phyloP scores from a whole-genome alignment of 768 basidiomycete genomes.

The Trametes maxima region DNA sequence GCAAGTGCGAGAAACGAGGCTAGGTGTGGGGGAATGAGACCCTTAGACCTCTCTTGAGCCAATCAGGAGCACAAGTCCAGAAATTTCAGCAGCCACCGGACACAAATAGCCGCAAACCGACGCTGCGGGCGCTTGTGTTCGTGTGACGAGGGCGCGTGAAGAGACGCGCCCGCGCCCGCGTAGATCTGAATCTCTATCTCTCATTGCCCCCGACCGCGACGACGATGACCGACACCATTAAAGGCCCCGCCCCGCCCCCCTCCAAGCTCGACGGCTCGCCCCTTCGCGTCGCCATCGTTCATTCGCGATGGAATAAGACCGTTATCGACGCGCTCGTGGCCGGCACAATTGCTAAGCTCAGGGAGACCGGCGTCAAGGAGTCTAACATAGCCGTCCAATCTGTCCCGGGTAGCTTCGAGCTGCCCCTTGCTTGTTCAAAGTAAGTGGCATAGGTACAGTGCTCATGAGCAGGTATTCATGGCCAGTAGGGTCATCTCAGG shows the following conservation, averaged over 20 bases:
- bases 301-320: slow-evolving; percentile 92
- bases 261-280: slow-evolving; percentile 74
- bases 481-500: slow-evolving; percentile 79
- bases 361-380: slow-evolving; percentile 83
- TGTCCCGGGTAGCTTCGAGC: slow-evolving; percentile 94
- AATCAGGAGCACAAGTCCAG: slow-evolving; percentile 12
- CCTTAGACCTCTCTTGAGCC: not conserved
- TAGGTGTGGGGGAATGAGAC: slow-evolving; percentile 1
- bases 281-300: slow-evolving; percentile 89
- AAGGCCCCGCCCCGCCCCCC: slow-evolving; percentile 68
- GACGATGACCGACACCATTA: slow-evolving; percentile 54
- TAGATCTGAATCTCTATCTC: not conserved
- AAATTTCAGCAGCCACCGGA: slow-evolving; percentile 24
- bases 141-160: not conserved
- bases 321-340: slow-evolving; percentile 85
- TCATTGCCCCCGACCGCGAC: slow-evolving; percentile 1
- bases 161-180: not conserved
- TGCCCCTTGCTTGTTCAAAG: slow-evolving; percentile 85
- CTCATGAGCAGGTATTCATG: not conserved
- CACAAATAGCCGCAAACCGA: slow-evolving; percentile 6
- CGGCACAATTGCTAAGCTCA: slow-evolving; percentile 80
- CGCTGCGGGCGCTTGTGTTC: too few relatives aligned
- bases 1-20: not conserved
- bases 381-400: slow-evolving; percentile 88
- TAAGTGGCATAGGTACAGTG: slow-evolving; percentile 41